Percentiles rank a stretch among this genome's conserved stretches.
These are phyloP conservation scores for Colletotrichum tabaci DNA, from an alignment of 2,329 filamentous ascomycete genomes.

Conservation along the genomic window DNA sequence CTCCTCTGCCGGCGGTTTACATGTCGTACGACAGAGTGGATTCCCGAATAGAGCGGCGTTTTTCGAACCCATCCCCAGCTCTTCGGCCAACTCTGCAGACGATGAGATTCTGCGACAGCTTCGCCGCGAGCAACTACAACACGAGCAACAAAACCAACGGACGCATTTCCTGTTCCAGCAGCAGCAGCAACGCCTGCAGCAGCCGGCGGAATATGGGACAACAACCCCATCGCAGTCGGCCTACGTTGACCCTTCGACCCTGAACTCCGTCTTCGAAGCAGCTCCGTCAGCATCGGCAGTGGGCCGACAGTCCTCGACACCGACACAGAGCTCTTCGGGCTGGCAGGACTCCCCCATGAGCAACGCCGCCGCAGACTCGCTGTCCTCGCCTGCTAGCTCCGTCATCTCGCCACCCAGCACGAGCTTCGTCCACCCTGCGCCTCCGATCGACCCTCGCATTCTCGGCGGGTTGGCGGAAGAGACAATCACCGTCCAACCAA, in stretches of 20 bases:
- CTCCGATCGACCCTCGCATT: constrained; percentile 17
- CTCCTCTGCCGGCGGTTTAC: constrained; percentile 2
- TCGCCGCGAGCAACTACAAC: neutral
- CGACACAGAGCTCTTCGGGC: neutral
- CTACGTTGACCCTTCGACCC: neutral
- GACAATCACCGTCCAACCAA: neutral
- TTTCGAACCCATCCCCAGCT: neutral
- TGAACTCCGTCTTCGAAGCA: neutral
- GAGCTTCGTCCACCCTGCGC: neutral
- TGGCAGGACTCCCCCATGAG: constrained; percentile 27
- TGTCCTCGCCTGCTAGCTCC: constrained; percentile 21
- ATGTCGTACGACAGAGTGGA: constrained; percentile 32
- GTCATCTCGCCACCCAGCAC: constrained; percentile 6
- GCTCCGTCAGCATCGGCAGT: neutral
- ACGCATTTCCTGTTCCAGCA: neutral
- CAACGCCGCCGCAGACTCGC: neutral
- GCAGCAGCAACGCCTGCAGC: constrained; percentile 7
- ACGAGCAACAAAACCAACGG: constrained; percentile 2
- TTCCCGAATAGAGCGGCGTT: constrained; percentile 3
- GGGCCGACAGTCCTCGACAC: constrained; percentile 1
- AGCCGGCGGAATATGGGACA: neutral
- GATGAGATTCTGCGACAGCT: neutral
- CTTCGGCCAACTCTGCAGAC: neutral
- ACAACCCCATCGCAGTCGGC: neutral
- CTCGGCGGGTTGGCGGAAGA: neutral